Evolutionary conservation across 306 rosid species (phyloP).

Genomic region (Cucurbita pepo): DNA sequence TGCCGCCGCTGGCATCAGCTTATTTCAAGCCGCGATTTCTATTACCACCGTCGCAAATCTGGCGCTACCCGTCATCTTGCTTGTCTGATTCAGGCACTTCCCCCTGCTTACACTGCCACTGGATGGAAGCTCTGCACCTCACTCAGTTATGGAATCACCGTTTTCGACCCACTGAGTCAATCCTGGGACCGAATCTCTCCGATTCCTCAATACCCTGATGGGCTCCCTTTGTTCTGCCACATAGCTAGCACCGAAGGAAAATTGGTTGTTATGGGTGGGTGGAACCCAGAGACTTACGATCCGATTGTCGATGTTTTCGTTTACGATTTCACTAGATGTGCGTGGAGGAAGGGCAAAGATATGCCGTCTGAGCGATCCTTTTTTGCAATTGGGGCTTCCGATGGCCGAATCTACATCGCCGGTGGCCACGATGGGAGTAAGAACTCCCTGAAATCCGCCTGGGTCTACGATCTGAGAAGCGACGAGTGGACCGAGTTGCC

Average conservation of each 20-base stretch:
- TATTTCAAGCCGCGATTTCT: constrained; percentile 20
- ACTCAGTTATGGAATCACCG: constrained; percentile 19
- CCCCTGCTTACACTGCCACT: not conserved
- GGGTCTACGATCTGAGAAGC: constrained; percentile 24
- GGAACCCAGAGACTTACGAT: constrained; percentile 36
- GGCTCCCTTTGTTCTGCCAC: constrained; percentile 35
- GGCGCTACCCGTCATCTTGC: constrained; percentile 25
- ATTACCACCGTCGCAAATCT: constrained; percentile 18
- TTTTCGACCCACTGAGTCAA: constrained; percentile 20
- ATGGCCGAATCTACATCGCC: constrained; percentile 23
- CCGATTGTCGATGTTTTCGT: constrained; percentile 32
- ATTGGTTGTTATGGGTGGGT: constrained; percentile 46
- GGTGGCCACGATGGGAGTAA: constrained; percentile 49
- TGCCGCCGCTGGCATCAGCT: constrained; percentile 31
- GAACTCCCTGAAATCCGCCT: constrained; percentile 33
- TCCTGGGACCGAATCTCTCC: constrained; percentile 26
- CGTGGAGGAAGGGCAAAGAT: constrained; percentile 23
- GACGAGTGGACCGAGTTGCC: constrained; percentile 30
- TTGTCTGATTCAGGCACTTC: constrained; percentile 28
- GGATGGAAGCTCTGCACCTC: constrained; percentile 9
- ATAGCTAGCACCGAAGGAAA: constrained; percentile 34
- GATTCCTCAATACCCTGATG: constrained; percentile 31
- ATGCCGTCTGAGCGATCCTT: constrained; percentile 36
- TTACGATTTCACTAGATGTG: constrained; percentile 25
- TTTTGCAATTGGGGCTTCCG: constrained; percentile 27